A percentile compares a stretch with the other conserved stretches of the same genome.
These are phyloP conservation scores for Rehmannia glutinosa DNA, from an alignment of 257 asterid species.

Conservation along the genomic window DNA sequence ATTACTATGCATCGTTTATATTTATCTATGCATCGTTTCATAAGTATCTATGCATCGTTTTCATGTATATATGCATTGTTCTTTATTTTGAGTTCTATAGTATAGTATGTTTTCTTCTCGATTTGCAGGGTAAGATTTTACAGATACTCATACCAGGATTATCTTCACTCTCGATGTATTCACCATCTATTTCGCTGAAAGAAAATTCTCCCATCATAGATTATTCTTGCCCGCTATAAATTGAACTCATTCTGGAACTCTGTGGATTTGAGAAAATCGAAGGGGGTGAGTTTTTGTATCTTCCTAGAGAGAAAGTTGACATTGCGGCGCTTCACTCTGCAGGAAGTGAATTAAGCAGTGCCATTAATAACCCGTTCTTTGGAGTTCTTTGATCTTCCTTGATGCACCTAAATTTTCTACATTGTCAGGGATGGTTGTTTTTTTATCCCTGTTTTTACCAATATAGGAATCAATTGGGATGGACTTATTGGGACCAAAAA, in stretches of 20 bases:
- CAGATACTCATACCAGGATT: no score
- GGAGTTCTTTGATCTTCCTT: slow-evolving; percentile 65
- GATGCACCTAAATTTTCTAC: background rate
- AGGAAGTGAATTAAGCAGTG: slow-evolving; percentile 81
- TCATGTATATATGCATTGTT: no score
- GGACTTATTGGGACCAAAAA: background rate
- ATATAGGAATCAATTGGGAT: background rate
- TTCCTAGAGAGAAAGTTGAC: slow-evolving; percentile 82
- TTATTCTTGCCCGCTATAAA: no score
- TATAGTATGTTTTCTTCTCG: no score
- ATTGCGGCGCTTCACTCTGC: slow-evolving; percentile 81
- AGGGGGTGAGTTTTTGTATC: slow-evolving; percentile 77
- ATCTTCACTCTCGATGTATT: no score
- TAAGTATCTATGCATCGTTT: no score
- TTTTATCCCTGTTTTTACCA: background rate
- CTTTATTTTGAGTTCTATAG: no score
- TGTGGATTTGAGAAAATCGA: slow-evolving; percentile 93
- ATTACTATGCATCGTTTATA: no score
- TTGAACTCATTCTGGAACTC: slow-evolving; percentile 82
- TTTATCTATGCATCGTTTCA: no score
- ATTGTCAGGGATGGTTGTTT: background rate
- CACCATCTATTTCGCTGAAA: no score
- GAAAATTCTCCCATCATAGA: no score
- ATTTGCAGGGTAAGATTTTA: no score
- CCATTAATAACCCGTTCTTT: slow-evolving; percentile 86